Percentiles rank a stretch among this genome's conserved stretches.
These are phyloP conservation scores for Cajanus cajan DNA, from an alignment of 306 rosid species.

Conservation along the genomic window DNA sequence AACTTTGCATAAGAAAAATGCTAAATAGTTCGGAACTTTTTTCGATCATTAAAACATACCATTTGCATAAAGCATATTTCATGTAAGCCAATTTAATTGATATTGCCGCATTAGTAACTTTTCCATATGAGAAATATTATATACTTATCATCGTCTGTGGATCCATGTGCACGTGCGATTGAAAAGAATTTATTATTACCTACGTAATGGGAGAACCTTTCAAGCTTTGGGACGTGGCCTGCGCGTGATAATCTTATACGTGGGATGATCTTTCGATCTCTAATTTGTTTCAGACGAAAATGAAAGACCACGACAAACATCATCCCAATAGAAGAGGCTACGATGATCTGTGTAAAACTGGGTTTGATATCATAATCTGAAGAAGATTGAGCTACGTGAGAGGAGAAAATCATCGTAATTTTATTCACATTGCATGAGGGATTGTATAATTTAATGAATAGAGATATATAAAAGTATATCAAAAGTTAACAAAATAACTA, in stretches of 20 bases:
- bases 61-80: background rate
- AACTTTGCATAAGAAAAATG: background rate
- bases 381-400: background rate
- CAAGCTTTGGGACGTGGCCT: constrained; percentile 62
- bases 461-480: background rate
- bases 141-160: background rate
- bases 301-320: constrained; percentile 48
- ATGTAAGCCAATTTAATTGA: background rate
- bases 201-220: constrained; percentile 91
- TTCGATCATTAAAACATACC: background rate
- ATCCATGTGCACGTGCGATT: background rate
- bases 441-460: background rate
- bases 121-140: background rate
- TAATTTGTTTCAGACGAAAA: constrained; percentile 44
- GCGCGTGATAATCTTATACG: constrained; percentile 53
- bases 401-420: background rate
- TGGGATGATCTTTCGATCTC: constrained; percentile 69
- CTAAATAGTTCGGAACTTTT: background rate
- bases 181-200: constrained; percentile 48
- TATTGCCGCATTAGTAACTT: background rate
- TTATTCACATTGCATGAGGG: background rate
- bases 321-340: constrained; percentile 58
- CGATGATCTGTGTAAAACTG: constrained; percentile 50
- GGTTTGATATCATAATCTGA: constrained; percentile 53
- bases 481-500: background rate